These are phyloP conservation scores for Ophiobolus disseminans DNA, from an alignment of 2,329 filamentous ascomycete genomes.

Conservation along the genomic window DNA sequence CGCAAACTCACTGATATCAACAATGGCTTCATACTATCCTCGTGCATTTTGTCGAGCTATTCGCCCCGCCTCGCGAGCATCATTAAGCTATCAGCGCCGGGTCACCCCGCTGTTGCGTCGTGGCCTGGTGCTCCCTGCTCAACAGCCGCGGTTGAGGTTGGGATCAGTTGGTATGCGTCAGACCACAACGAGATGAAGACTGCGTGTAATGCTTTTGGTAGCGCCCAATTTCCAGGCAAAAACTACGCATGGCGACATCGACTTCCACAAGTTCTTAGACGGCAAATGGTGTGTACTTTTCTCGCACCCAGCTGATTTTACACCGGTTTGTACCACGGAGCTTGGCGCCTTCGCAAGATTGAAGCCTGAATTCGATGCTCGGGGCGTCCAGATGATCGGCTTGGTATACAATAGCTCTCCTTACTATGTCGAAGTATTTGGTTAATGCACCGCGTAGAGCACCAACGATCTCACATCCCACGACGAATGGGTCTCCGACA, in stretches of 20 bases:
- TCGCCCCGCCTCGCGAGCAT: conserved; percentile 33
- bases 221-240: conserved; percentile 86
- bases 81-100: conserved; percentile 34
- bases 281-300: conserved; percentile 83
- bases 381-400: conserved; percentile 89
- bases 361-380: conserved; percentile 84
- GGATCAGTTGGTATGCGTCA: conserved; percentile 47
- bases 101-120: conserved; percentile 45
- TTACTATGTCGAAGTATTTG: too few relatives aligned
- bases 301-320: conserved; percentile 87
- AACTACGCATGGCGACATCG: conserved; percentile 76
- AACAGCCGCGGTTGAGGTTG: conserved; percentile 53
- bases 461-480: conserved; percentile 87
- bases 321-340: conserved; percentile 94
- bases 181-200: background rate
- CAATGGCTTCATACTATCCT: conserved; percentile 46
- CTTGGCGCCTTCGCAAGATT: conserved; percentile 92
- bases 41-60: conserved; percentile 47
- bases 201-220: conserved; percentile 28
- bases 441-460: conserved; percentile 46
- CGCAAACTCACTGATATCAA: background rate
- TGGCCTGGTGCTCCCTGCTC: conserved; percentile 45
- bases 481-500: conserved; percentile 87
- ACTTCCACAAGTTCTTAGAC: conserved; percentile 80
- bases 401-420: too few relatives aligned